Evolutionary conservation across 768 basidiomycete species (phyloP).

Genomic region (Auricularia auricula-judae): DNA sequence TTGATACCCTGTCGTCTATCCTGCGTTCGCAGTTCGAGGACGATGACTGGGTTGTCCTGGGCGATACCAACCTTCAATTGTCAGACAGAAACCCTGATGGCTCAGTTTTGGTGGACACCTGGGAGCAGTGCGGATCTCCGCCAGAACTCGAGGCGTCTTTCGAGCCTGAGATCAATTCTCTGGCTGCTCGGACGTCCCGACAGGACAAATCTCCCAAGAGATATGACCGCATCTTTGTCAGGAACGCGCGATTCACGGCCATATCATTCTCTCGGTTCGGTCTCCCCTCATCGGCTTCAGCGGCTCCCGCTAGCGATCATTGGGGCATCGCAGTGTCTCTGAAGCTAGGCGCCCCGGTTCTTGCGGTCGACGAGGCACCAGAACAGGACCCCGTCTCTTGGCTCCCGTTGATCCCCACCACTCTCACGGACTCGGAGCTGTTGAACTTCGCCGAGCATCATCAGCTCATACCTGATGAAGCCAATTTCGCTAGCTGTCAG

Average conservation of each 20-base stretch:
- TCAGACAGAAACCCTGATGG: not conserved
- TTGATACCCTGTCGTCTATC: slow-evolving; percentile 6
- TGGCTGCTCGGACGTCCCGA: slow-evolving; percentile 11
- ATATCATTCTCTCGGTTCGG: slow-evolving; percentile 2
- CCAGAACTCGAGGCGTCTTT: slow-evolving; percentile 10
- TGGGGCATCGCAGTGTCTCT: slow-evolving; percentile 5
- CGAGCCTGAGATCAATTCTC: slow-evolving; percentile 10
- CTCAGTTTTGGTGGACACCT: slow-evolving; percentile 2
- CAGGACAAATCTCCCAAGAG: slow-evolving; percentile 9
- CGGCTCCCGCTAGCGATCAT: slow-evolving; percentile 9
- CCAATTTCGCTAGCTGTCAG: not conserved
- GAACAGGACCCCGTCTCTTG: not conserved
- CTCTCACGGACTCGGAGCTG: not conserved
- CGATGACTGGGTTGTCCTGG: slow-evolving; percentile 12
- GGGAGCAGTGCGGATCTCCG: not conserved
- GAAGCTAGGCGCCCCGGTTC: not conserved
- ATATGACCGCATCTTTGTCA: slow-evolving; percentile 13
- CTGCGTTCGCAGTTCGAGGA: slow-evolving; percentile 3
- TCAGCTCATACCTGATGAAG: not conserved
- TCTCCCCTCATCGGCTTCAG: not conserved
- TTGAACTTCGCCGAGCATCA: not conserved
- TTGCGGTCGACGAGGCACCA: not conserved
- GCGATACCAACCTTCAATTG: slow-evolving; percentile 12
- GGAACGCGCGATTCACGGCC: not conserved
- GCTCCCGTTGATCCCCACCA: not conserved